These are phyloP conservation scores for Monilinia fructigena DNA, from an alignment of 2,329 filamentous ascomycete species.

Conservation along the genomic window DNA sequence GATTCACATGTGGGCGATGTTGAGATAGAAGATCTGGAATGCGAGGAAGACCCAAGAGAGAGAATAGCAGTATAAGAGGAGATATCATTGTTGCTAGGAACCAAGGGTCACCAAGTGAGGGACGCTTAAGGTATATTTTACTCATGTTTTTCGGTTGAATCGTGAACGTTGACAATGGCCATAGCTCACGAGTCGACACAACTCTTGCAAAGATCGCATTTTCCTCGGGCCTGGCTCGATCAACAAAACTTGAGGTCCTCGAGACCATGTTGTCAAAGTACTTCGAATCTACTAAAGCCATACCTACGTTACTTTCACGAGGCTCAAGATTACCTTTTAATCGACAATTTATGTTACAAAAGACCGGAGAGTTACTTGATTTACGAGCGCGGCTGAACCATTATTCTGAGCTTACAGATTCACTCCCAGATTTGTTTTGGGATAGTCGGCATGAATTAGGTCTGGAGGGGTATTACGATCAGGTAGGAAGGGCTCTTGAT, in stretches of 20 bases:
- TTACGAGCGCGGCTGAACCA: slow-evolving; percentile 92
- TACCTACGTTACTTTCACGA: slow-evolving; percentile 73
- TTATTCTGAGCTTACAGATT: slow-evolving; percentile 94
- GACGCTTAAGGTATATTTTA: slow-evolving; percentile 34
- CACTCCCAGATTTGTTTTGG: slow-evolving; percentile 95
- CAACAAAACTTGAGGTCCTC: slow-evolving; percentile 89
- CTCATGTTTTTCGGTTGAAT: neutral
- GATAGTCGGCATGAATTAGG: slow-evolving; percentile 85
- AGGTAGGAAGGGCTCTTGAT: slow-evolving; percentile 85
- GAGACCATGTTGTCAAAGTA: slow-evolving; percentile 81
- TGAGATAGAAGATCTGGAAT: slow-evolving; percentile 89
- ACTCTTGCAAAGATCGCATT: slow-evolving; percentile 94
- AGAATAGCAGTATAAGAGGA: slow-evolving; percentile 76
- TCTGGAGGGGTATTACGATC: slow-evolving; percentile 91
- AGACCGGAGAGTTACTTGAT: slow-evolving; percentile 87
- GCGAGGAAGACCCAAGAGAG: slow-evolving; percentile 70
- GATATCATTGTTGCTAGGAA: slow-evolving; percentile 91
- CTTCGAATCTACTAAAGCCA: slow-evolving; percentile 80
- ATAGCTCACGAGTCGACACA: slow-evolving; percentile 47
- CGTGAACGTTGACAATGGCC: slow-evolving; percentile 18
- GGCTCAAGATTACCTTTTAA: slow-evolving; percentile 63
- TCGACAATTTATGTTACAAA: slow-evolving; percentile 79
- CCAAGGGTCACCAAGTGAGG: slow-evolving; percentile 55
- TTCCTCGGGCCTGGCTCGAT: slow-evolving; percentile 87
- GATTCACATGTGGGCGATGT: slow-evolving; percentile 68